phyloP scores from a whole-genome alignment of 495 filamentous ascomycete species.

The Chaetomium cochliodes region DNA sequence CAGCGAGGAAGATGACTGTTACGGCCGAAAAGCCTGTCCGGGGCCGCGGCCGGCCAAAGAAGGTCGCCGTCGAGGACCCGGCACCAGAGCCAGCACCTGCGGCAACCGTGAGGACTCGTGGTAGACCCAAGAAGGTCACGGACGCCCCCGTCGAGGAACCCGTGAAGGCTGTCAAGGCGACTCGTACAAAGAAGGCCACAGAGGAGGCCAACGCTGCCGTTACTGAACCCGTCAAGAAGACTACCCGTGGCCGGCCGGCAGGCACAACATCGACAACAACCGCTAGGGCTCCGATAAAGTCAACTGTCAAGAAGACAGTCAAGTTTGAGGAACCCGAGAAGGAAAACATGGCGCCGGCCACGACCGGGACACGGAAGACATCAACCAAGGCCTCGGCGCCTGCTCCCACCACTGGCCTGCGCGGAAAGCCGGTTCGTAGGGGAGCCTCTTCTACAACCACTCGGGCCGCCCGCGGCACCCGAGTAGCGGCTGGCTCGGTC shows the following conservation, averaged over 20 bases:
- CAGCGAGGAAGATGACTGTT: conserved; percentile 33
- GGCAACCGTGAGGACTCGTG: conserved; percentile 38
- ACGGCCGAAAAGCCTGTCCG: conserved; percentile 40
- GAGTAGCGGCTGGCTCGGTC: conserved; percentile 10
- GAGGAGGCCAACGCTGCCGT: conserved; percentile 24
- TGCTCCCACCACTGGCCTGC: conserved; percentile 25
- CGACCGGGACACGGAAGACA: conserved; percentile 30
- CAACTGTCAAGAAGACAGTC: conserved; percentile 52
- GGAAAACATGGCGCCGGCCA: conserved; percentile 48
- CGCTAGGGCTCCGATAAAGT: conserved; percentile 37
- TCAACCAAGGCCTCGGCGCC: conserved; percentile 14
- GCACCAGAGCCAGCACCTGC: conserved; percentile 22
- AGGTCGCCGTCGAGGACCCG: conserved; percentile 30
- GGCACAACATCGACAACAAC: conserved; percentile 26
- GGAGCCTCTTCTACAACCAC: conserved; percentile 20
- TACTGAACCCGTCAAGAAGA: conserved; percentile 37
- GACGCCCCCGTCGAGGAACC: conserved; percentile 34
- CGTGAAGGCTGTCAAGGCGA: conserved; percentile 33
- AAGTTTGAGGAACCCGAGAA: conserved; percentile 59
- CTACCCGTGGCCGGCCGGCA: conserved; percentile 41
- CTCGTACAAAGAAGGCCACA: conserved; percentile 38
- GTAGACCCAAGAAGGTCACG: conserved; percentile 46
- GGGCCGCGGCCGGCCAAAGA: conserved; percentile 47
- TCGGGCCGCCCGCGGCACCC: conserved; percentile 24
- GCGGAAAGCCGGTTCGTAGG: conserved; percentile 33